These are phyloP conservation scores for Melastoma candidum DNA, from an alignment of 441 rosid species.

Conservation along the genomic window DNA sequence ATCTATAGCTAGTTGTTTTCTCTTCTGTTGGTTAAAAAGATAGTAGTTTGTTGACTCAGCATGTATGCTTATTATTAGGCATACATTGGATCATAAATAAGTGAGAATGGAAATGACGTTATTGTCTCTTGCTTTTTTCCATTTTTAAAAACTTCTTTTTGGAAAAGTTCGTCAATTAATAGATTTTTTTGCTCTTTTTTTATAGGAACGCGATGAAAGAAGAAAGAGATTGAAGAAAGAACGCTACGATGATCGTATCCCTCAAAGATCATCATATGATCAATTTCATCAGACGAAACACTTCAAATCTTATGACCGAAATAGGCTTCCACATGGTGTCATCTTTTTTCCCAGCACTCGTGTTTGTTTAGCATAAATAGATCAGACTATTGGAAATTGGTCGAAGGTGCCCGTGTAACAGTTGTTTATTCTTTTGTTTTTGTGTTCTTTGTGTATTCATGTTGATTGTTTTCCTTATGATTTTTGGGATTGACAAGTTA, in stretches of 20 bases:
- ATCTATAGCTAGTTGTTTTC: no score
- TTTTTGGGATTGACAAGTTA: slow-evolving; percentile 2
- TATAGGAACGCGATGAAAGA: slow-evolving; percentile 95
- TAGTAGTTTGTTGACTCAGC: no score
- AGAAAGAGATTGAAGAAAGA: slow-evolving; percentile 65
- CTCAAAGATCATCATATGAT: slow-evolving; percentile 43
- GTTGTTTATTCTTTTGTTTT: not conserved
- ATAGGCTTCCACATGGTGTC: slow-evolving; percentile 81
- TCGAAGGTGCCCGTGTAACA: not conserved
- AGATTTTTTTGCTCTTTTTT: slow-evolving; percentile 6
- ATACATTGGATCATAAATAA: no score
- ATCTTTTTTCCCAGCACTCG: no score
- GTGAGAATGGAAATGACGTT: not conserved
- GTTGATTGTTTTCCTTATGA: not conserved
- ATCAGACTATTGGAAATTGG: slow-evolving; percentile 1
- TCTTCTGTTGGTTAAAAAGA: no score
- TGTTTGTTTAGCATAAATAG: not conserved
- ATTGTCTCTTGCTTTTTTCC: not conserved
- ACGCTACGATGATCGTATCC: slow-evolving; percentile 45
- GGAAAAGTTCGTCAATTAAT: not conserved
- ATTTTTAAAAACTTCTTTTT: no score
- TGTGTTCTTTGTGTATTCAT: not conserved
- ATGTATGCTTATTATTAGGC: no score
- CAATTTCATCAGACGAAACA: slow-evolving; percentile 41
- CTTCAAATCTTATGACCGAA: slow-evolving; percentile 47